Evolutionary conservation across 805 yeast genomes (phyloP).

Genomic region (Schwanniomyces pseudopolymorphus): DNA sequence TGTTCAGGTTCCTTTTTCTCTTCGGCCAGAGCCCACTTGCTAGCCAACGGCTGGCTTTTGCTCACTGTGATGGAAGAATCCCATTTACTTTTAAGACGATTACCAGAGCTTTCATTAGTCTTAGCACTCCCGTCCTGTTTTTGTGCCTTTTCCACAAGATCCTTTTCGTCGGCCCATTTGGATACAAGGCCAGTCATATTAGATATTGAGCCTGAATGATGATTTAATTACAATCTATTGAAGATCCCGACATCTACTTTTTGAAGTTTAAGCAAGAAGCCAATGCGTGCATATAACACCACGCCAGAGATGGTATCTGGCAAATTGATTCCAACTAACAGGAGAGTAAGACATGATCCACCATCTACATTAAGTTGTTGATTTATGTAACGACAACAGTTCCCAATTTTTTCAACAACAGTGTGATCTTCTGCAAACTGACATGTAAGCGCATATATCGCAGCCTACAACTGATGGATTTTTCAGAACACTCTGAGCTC

Average conservation of each 20-base stretch:
- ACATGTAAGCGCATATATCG: no score
- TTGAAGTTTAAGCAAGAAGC: no score
- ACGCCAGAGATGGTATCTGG: no score
- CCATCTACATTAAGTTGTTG: no score
- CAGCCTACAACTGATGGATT: no score
- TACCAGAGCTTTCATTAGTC: background rate
- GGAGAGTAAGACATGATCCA: no score
- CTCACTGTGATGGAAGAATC: conserved; percentile 9
- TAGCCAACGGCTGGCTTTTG: conserved; percentile 20
- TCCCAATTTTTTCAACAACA: no score
- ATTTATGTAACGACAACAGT: no score
- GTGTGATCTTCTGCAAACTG: no score
- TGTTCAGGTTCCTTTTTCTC: background rate
- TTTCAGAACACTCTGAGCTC: no score
- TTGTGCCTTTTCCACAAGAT: conserved; percentile 23
- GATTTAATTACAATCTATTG: background rate
- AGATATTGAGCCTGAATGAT: background rate
- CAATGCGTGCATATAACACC: background rate
- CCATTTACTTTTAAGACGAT: conserved; percentile 7
- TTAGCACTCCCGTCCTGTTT: conserved; percentile 16
- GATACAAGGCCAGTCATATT: conserved; percentile 19
- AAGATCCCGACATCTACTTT: background rate
- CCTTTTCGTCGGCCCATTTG: conserved; percentile 37
- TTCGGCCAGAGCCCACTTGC: conserved; percentile 33
- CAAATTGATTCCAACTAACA: no score